phyloP scores from a whole-genome alignment of 805 yeast species.

The Saccharomycopsis guyanensis region DNA sequence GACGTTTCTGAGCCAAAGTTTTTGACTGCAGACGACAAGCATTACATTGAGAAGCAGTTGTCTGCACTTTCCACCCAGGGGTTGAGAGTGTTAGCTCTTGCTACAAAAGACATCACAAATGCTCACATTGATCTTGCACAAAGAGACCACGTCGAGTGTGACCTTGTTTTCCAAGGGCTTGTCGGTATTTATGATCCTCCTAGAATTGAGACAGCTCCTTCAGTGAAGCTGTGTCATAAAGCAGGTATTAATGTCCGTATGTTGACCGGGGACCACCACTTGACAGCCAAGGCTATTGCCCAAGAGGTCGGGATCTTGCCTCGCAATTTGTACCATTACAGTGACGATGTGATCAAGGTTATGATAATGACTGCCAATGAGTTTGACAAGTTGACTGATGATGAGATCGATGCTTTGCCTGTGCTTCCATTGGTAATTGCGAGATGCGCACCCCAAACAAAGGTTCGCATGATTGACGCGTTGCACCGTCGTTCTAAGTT shows the following conservation, averaged over 20 bases:
- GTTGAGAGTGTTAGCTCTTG: conserved; percentile 69
- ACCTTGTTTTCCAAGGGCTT: conserved; percentile 53
- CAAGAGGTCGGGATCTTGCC: conserved; percentile 76
- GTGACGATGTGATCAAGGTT: conserved; percentile 46
- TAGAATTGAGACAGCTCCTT: conserved; percentile 55
- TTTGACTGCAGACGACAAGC: conserved; percentile 35
- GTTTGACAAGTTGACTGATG: conserved; percentile 57
- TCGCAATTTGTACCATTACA: conserved; percentile 45
- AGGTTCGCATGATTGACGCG: conserved; percentile 76
- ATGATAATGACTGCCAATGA: conserved; percentile 75
- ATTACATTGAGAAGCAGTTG: conserved; percentile 46
- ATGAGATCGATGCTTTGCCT: conserved; percentile 53
- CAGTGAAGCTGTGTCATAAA: conserved; percentile 57
- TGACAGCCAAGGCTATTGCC: conserved; percentile 73
- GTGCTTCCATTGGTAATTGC: conserved; percentile 73
- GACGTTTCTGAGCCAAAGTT: conserved; percentile 27
- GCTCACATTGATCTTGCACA: conserved; percentile 25
- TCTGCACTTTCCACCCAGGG: conserved; percentile 55
- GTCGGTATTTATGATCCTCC: conserved; percentile 82
- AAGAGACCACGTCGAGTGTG: conserved; percentile 43
- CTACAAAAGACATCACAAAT: conserved; percentile 33
- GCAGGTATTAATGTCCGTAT: conserved; percentile 77
- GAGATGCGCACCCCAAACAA: conserved; percentile 76
- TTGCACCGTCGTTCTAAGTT: conserved; percentile 53
- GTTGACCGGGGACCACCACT: conserved; percentile 79